These are phyloP conservation scores for Aspergillus campestris DNA, from an alignment of 495 filamentous ascomycete genomes.

Conservation along the genomic window DNA sequence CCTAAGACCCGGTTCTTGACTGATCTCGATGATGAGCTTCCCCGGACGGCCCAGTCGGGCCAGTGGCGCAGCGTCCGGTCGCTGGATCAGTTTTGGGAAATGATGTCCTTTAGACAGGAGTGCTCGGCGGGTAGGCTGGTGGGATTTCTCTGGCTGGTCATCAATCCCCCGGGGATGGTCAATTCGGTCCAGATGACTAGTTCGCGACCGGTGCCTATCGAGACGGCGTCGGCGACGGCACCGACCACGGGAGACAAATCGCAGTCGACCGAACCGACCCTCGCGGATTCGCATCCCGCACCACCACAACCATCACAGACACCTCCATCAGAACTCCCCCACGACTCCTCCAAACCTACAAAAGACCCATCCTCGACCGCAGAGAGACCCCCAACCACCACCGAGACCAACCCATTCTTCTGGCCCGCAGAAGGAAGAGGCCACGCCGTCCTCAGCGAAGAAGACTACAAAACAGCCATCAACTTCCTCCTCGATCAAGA, in stretches of 20 bases:
- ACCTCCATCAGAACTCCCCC: neutral
- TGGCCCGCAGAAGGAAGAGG: slow-evolving; percentile 65
- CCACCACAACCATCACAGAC: neutral
- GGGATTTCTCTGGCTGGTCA: slow-evolving; percentile 89
- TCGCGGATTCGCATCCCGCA: neutral
- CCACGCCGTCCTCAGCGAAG: slow-evolving; percentile 57
- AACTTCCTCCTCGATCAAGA: slow-evolving; percentile 78
- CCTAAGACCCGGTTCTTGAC: slow-evolving; percentile 88
- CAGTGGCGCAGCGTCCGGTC: slow-evolving; percentile 76
- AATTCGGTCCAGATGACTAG: slow-evolving; percentile 35
- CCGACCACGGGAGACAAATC: slow-evolving; percentile 2
- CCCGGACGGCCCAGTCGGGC: slow-evolving; percentile 39
- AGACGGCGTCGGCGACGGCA: slow-evolving; percentile 3
- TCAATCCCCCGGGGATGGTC: slow-evolving; percentile 44
- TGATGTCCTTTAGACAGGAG: slow-evolving; percentile 96
- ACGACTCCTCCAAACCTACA: neutral
- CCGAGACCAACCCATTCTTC: slow-evolving; percentile 46
- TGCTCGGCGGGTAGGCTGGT: slow-evolving; percentile 86
- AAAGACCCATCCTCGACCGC: neutral
- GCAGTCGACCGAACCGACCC: neutral
- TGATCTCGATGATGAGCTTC: slow-evolving; percentile 75
- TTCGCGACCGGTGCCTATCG: slow-evolving; percentile 8
- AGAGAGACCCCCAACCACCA: slow-evolving; percentile 17
- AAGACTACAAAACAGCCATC: slow-evolving; percentile 66
- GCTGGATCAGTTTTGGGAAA: slow-evolving; percentile 92